Base-by-base conservation (phyloP, 805 yeast genomes). In the Torulaspora quercuum region DNA sequence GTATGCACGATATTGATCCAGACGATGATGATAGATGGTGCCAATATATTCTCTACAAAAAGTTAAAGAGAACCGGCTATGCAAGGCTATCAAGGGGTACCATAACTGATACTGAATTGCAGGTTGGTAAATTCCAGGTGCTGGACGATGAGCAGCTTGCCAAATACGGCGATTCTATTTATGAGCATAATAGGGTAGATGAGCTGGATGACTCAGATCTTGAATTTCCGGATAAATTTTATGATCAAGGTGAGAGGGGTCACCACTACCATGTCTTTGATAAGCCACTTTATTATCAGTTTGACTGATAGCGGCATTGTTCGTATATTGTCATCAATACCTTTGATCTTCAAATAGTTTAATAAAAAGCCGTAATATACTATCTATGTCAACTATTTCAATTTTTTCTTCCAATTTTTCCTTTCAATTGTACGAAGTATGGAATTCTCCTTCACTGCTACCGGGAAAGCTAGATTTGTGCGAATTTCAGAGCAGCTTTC, bases 11-110 rank as follows among this genome's bases (percentile, higher is more conserved):
- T 60, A 88, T 92, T 45, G 98, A 92, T 60, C 82, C 89, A 28
- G 69, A 82, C 6, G 97, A 90, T 59, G 85, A 89, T 80, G 98
- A 92, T 57, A 78, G 98, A 66, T 92, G 98, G 98, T 92, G 98
- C 65, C 95, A 92, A 66, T 92, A 92, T 64, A 87, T 92, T 45
- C 66, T 92, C 47, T 92, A 82, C 75, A 83, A 89, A 60, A 80
- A 82, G 42, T 67, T 92, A 62, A 81, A 78, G 59, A 82, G 95
- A 63, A 78, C 82, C 1, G 97, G 95, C 3, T 92, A 92, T 59
- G 97, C 97, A 0, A 78, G 98, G 59, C 82, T 92, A 26, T 80
- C 94, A 29, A 76, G 98, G 55, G 86, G 92, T 6, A 80, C 95
- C 1, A 89, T 92, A 49, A 92, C 98, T 0, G 98, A 92, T 58